A percentile compares a stretch with the other conserved stretches of the same genome.
Conservation (phyloP, 106 monocot genomes). For the Platanthera zijinensis region DNA sequence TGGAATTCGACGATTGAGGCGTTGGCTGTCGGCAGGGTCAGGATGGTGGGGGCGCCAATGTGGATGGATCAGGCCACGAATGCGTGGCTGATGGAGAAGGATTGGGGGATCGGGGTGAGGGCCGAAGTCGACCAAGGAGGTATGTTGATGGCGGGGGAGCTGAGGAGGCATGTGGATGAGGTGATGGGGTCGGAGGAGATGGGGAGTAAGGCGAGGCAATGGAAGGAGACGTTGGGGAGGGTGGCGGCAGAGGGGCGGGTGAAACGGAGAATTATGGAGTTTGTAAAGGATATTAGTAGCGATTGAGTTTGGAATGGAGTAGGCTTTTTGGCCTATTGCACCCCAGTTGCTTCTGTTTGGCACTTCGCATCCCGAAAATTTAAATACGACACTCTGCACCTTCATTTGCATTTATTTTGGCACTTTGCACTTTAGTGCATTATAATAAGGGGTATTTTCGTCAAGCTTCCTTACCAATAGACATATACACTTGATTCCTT, state of each 20-base stretch:
- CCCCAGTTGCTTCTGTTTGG: too few species aligned
- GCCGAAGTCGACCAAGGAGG: slow-evolving; percentile 9
- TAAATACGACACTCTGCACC: too few species aligned
- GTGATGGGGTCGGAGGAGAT: slow-evolving; percentile 32
- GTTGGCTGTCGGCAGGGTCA: slow-evolving; percentile 49
- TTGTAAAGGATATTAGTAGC: too few species aligned
- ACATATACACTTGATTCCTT: too few species aligned
- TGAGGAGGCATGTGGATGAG: slow-evolving; percentile 23
- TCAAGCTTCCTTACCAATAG: too few species aligned
- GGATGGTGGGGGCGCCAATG: slow-evolving; percentile 44
- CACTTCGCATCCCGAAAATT: too few species aligned
- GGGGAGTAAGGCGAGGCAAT: slow-evolving; percentile 21
- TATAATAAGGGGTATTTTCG: too few species aligned
- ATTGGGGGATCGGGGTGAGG: slow-evolving; percentile 30
- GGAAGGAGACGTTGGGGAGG: slow-evolving; percentile 19
- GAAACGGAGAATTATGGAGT: neutral
- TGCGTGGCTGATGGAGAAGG: slow-evolving; percentile 33
- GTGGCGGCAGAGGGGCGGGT: slow-evolving; percentile 16
- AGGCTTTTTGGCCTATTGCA: too few species aligned
- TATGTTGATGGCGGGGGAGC: slow-evolving; percentile 33
- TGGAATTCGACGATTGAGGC: slow-evolving; percentile 19
- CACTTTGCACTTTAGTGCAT: too few species aligned
- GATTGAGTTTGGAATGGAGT: too few species aligned
- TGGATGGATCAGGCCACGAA: slow-evolving; percentile 49
- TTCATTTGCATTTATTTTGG: too few species aligned